Base-by-base conservation (phyloP, 2,329 filamentous ascomycete genomes). In the Fusarium poae region DNA sequence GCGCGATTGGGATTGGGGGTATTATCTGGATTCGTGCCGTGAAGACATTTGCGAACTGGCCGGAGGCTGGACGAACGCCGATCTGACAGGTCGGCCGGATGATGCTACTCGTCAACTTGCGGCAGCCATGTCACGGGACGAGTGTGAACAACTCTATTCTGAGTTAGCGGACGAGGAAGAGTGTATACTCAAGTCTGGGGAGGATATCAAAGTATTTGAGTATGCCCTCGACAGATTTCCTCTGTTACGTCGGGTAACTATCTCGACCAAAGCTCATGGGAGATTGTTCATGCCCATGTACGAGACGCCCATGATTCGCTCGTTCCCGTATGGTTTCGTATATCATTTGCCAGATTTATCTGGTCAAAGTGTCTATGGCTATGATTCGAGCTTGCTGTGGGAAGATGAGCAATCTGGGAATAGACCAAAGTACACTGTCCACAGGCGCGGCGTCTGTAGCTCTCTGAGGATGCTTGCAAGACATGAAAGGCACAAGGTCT, bases 91-190 rank as follows among this genome's bases (percentile, higher is more conserved):
- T 9, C 40, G 37, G 5, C 44, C 42, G 11, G n/a, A 18, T 5
- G 18, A 50, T 13, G 1, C 8, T 11, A 40, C 20, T 27, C 40
- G 13, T 3, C 11, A 43, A 25, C 16, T 51, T 16, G 44, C 25
- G 18, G 3, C 6, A 30, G 13, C 27, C 0, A 35, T 49, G 42
- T 11, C 6, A 3, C 40, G 34, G 4, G 12, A 15, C 3, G 54
- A 62, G 3, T 67, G 68, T 5, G 79, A 76, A 63, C 6, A n/a
- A 2, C 52, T 76, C 21, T 81, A 82, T 44, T 68, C 75, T 23
- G 23, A 69, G 7, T 69, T 83, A 1, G 65, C 79, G 15, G 48
- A 71, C 5, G 70, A 80, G 10, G 78, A 83, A 57, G 61, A 68
- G 0, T 18, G 15, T 20, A 21, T 48, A 7, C n/a, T 48, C 27